A percentile compares a stretch with the other conserved stretches of the same genome.
Conservation (phyloP, 2,329 filamentous ascomycete species). For the Corinectria fuckeliana region DNA sequence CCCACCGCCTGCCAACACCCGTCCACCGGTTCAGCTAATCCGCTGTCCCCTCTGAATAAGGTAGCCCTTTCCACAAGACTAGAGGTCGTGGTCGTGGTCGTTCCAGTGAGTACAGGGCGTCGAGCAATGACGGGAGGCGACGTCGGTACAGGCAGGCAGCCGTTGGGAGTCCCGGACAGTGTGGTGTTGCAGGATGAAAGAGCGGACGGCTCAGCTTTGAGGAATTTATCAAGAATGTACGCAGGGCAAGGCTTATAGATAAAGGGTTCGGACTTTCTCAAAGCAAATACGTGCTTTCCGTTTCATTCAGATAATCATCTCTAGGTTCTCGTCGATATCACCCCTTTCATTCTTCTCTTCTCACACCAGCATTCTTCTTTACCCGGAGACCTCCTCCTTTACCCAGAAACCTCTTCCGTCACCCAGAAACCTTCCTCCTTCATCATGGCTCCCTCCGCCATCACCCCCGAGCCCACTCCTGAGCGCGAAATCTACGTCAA, state of each 20-base stretch:
- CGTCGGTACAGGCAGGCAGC: slow-evolving; percentile 27
- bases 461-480: slow-evolving; percentile 44
- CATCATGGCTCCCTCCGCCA: slow-evolving; percentile 46
- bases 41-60: slow-evolving; percentile 19
- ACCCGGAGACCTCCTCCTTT: slow-evolving; percentile 10
- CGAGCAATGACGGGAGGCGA: too few relatives aligned
- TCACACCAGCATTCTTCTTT: slow-evolving; percentile 3
- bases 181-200: slow-evolving; percentile 11
- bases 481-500: slow-evolving; percentile 41
- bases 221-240: not conserved
- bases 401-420: slow-evolving; percentile 3
- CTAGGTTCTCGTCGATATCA: too few relatives aligned
- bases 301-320: too few relatives aligned
- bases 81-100: too few relatives aligned
- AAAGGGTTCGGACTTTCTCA: too few relatives aligned
- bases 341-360: slow-evolving; percentile 1
- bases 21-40: slow-evolving; percentile 18
- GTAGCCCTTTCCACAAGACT: too few relatives aligned
- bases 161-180: slow-evolving; percentile 11
- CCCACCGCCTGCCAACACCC: slow-evolving; percentile 33
- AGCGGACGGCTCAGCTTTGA: too few relatives aligned
- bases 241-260: not conserved
- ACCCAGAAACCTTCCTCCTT: slow-evolving; percentile 9
- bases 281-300: too few relatives aligned
- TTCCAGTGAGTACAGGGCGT: too few relatives aligned